A percentile compares a stretch with the other conserved stretches of the same genome.
Conservation (phyloP, 2,329 filamentous ascomycete species). For the Parascedosporium putredinis region DNA sequence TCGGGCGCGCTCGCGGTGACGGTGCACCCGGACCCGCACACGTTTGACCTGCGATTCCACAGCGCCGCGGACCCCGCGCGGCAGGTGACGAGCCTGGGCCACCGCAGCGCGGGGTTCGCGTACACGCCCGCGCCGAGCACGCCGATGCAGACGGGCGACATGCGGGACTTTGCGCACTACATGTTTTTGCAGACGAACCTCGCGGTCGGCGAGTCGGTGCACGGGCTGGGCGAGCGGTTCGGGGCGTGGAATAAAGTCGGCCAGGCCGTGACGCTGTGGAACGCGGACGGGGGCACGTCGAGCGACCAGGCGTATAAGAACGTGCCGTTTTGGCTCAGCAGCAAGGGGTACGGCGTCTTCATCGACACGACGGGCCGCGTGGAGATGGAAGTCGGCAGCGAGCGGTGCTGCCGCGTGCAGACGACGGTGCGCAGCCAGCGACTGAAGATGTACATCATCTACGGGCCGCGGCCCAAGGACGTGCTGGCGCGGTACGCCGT, state of each 20-base stretch:
- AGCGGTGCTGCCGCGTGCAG: slow-evolving; percentile 61
- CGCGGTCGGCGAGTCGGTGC: slow-evolving; percentile 53
- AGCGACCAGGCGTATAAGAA: slow-evolving; percentile 67
- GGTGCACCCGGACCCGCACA: slow-evolving; percentile 23
- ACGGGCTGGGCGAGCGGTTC: slow-evolving; percentile 68
- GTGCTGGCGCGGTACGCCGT: slow-evolving; percentile 56
- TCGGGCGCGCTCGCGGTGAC: slow-evolving; percentile 26
- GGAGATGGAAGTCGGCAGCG: slow-evolving; percentile 64
- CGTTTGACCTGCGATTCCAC: slow-evolving; percentile 28
- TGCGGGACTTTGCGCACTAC: slow-evolving; percentile 39
- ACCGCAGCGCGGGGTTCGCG: slow-evolving; percentile 29
- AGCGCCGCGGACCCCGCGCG: slow-evolving; percentile 24
- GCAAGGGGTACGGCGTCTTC: slow-evolving; percentile 66
- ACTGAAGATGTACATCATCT: slow-evolving; percentile 64
- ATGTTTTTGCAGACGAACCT: slow-evolving; percentile 47
- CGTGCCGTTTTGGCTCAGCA: slow-evolving; percentile 59
- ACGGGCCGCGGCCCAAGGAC: slow-evolving; percentile 62
- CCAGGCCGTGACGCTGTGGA: slow-evolving; percentile 56
- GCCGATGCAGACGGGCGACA: slow-evolving; percentile 23
- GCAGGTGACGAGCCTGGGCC: slow-evolving; percentile 26
- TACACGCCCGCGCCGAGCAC: slow-evolving; percentile 22
- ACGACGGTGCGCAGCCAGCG: slow-evolving; percentile 58
- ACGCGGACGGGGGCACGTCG: slow-evolving; percentile 53
- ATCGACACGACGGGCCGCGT: slow-evolving; percentile 60
- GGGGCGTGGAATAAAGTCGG: slow-evolving; percentile 69